phyloP scores from a whole-genome alignment of 1,284 basidiomycete species.

The Ustilago sp. region DNA sequence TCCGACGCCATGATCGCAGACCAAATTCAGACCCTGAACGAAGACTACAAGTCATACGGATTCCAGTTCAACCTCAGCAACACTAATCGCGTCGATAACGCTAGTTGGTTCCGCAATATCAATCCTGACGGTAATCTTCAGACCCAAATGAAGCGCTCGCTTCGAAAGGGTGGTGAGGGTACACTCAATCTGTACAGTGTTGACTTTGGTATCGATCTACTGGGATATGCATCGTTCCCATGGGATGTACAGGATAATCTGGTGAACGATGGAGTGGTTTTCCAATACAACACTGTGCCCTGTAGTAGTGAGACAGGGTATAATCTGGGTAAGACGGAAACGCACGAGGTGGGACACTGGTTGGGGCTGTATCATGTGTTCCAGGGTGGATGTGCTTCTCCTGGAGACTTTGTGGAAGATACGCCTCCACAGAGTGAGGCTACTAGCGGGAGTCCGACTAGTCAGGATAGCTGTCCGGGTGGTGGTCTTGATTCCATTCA shows the following conservation, averaged over 20 bases:
- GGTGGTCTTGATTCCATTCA: constrained; percentile 49
- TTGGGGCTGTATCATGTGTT: constrained; percentile 76
- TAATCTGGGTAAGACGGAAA: constrained; percentile 74
- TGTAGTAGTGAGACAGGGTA: constrained; percentile 72
- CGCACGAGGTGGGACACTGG: constrained; percentile 73
- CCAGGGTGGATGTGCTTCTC: constrained; percentile 74
- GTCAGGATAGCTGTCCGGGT: constrained; percentile 44
- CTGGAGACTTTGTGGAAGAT: constrained; percentile 74
- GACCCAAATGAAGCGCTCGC: constrained; percentile 73
- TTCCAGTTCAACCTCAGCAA: constrained; percentile 72
- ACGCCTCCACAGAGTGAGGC: constrained; percentile 70
- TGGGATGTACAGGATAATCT: constrained; percentile 24
- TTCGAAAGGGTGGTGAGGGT: constrained; percentile 72
- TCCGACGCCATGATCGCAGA: constrained; percentile 19
- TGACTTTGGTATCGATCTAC: constrained; percentile 39
- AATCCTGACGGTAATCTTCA: constrained; percentile 71
- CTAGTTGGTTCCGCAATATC: constrained; percentile 73
- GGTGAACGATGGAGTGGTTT: constrained; percentile 33
- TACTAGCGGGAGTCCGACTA: constrained; percentile 44
- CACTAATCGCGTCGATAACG: constrained; percentile 71
- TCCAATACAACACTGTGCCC: constrained; percentile 71
- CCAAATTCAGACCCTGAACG: constrained; percentile 74
- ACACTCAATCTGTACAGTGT: constrained; percentile 75
- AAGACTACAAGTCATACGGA: constrained; percentile 71
- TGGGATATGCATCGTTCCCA: constrained; percentile 73